Percentiles rank a stretch among this genome's conserved stretches.
Conservation (phyloP, 768 basidiomycete genomes). For the Suillus americanus region DNA sequence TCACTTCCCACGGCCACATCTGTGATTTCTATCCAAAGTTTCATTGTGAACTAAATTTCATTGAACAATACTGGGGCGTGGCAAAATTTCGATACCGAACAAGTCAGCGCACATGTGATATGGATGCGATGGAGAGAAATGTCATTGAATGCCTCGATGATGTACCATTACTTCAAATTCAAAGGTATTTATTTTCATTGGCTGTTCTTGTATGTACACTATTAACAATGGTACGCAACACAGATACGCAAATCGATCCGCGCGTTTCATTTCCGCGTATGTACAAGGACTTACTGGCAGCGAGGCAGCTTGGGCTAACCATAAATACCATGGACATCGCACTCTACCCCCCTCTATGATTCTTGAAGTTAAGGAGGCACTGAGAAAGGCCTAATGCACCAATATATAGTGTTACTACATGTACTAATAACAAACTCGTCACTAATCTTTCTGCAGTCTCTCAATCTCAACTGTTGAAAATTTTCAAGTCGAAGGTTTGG, state of each 20-base stretch:
- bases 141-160: neutral
- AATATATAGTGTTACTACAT: neutral
- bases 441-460: too few relatives aligned
- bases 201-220: neutral
- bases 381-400: neutral
- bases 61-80: neutral
- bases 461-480: too few relatives aligned
- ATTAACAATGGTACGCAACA: neutral
- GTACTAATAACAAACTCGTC: neutral
- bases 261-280: neutral
- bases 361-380: neutral
- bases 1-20: neutral
- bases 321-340: neutral
- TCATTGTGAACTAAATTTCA: neutral
- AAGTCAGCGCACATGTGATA: neutral
- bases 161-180: neutral
- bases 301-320: neutral
- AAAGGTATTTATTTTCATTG: neutral
- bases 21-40: constrained; percentile 5
- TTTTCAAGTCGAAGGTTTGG: too few relatives aligned
- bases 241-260: neutral
- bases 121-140: neutral
- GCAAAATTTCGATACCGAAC: neutral
- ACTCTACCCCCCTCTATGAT: neutral
- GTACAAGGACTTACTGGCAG: neutral